A percentile compares a stretch with the other conserved stretches of the same genome.
Evolutionary conservation across 208 protist species (phyloP).

Genomic region (Crithidia bombi): DNA sequence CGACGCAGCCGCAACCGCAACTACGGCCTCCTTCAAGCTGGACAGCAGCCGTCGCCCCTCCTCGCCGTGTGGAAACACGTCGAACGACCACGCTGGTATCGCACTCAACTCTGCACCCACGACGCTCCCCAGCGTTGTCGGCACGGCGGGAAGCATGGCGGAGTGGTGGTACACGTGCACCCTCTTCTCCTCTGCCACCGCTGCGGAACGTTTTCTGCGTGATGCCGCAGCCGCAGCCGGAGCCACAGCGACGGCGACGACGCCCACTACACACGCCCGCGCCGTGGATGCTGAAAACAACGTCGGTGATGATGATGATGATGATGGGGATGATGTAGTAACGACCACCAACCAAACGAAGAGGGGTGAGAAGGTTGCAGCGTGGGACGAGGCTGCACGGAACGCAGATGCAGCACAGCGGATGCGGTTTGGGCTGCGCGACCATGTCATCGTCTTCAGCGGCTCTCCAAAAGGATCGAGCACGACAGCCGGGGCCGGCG

Average conservation of each 20-base stretch:
- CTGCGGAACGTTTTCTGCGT: constrained; percentile 10
- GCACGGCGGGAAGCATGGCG: neutral
- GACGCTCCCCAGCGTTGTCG: neutral
- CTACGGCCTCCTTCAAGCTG: neutral
- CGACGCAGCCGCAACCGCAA: neutral
- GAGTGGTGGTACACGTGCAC: constrained; percentile 31
- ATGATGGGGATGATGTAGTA: neutral
- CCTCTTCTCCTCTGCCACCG: constrained; percentile 15
- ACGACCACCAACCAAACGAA: neutral
- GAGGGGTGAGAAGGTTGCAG: neutral
- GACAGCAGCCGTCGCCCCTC: neutral
- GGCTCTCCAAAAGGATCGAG: neutral
- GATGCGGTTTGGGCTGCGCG: constrained; percentile 21
- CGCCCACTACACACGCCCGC: too few relatives aligned
- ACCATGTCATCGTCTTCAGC: constrained; percentile 25
- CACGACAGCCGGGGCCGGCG: neutral
- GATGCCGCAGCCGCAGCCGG: neutral
- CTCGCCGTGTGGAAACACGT: neutral
- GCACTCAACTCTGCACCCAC: neutral
- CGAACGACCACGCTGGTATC: neutral
- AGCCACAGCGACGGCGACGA: neutral
- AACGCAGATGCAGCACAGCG: neutral
- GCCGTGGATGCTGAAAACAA: too few relatives aligned
- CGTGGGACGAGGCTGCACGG: neutral
- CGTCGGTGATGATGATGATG: neutral